Evolutionary conservation across 192 early-diverging fungal genomes (phyloP).

Genomic region (Neocallimastix lanati): DNA sequence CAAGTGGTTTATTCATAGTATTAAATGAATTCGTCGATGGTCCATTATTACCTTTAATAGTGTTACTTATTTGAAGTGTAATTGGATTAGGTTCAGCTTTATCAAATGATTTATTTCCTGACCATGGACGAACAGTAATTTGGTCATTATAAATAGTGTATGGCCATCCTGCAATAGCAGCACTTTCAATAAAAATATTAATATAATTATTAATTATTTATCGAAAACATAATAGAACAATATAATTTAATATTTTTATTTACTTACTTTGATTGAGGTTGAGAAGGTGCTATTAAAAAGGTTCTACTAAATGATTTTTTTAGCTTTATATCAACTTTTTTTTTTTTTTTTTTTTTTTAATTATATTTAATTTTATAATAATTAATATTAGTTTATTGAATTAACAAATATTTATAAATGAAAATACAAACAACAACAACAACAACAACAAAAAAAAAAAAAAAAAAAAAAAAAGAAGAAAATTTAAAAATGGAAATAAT

Average conservation of each 20-base stretch:
- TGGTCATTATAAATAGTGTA: not conserved
- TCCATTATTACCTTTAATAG: not conserved
- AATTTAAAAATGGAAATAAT: no score
- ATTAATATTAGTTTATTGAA: no score
- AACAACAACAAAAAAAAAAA: no score
- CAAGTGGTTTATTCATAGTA: not conserved
- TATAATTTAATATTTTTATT: no score
- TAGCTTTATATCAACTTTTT: not conserved
- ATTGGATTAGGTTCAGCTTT: not conserved
- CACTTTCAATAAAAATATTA: no score
- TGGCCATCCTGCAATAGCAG: not conserved
- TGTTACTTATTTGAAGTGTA: not conserved
- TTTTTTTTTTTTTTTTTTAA: not conserved
- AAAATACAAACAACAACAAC: no score
- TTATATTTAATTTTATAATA: no score
- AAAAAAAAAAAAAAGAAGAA: no score
- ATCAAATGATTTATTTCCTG: not conserved
- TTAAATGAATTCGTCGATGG: not conserved
- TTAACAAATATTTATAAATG: no score
- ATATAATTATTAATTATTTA: no score
- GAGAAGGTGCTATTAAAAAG: not conserved
- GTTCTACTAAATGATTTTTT: not conserved
- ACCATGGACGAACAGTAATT: not conserved
- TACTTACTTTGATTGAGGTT: not conserved
- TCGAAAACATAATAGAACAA: no score